Evolutionary conservation across 257 asterid species (phyloP).

Genomic region (Penstemon newberryi): DNA sequence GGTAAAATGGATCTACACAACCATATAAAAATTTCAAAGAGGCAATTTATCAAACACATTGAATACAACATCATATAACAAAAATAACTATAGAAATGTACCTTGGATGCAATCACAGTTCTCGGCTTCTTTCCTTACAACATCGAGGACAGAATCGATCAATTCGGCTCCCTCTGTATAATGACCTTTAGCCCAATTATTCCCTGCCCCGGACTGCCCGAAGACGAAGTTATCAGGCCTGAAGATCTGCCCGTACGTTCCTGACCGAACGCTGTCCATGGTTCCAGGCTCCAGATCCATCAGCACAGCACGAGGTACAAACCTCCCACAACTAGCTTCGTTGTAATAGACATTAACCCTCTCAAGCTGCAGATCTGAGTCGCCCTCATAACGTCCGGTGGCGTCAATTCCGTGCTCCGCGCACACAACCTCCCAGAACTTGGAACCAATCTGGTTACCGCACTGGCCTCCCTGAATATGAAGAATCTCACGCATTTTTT

Average conservation of each 20-base stretch:
- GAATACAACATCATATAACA: not conserved
- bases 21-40: not conserved
- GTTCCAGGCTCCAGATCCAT: constrained; percentile 24
- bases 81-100: not conserved
- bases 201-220: constrained; percentile 22
- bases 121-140: constrained; percentile 16
- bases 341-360: constrained; percentile 16
- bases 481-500: constrained; percentile 20
- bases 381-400: constrained; percentile 9
- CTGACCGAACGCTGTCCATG: constrained; percentile 20
- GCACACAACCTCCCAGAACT: constrained; percentile 22
- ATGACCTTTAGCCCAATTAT: constrained; percentile 19
- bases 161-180: constrained; percentile 21
- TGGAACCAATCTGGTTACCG: constrained; percentile 24
- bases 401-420: constrained; percentile 17
- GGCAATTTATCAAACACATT: constrained; percentile 9
- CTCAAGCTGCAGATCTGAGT: constrained; percentile 6
- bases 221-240: constrained; percentile 23
- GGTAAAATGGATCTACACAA: not conserved
- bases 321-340: constrained; percentile 19
- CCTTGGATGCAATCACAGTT: constrained; percentile 19
- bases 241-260: constrained; percentile 14
- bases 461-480: constrained; percentile 22
- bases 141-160: constrained; percentile 21
- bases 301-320: constrained; percentile 12